Evolutionary conservation across 352 stramenopile species (phyloP).

Genomic region (Globisporangium iwayamae): DNA sequence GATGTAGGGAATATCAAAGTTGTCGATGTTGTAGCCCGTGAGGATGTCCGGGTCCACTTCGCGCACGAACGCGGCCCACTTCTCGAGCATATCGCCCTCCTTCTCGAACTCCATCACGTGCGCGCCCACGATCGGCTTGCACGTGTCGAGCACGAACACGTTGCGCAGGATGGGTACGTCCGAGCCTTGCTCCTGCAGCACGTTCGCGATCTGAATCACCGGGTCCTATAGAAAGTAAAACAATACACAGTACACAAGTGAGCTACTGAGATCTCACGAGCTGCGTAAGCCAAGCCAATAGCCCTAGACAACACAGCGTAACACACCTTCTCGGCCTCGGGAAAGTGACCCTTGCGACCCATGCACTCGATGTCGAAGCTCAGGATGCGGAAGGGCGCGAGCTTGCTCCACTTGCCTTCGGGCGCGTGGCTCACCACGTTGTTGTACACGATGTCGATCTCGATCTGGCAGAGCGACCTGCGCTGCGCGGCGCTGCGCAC

Average conservation of each 20-base stretch:
- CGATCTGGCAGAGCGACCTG: conserved; percentile 91
- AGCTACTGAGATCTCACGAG: not conserved
- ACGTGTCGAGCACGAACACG: conserved; percentile 98
- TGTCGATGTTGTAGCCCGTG: conserved; percentile 99
- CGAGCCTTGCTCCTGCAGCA: conserved; percentile 89
- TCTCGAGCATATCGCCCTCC: conserved; percentile 96
- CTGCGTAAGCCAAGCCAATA: not conserved
- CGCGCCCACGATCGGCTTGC: conserved; percentile 97
- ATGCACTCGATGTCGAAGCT: conserved; percentile 99
- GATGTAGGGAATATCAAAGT: conserved; percentile 99
- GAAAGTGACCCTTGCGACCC: conserved; percentile 95
- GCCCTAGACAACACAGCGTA: not conserved
- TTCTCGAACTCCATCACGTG: conserved; percentile 96
- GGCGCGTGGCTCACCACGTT: conserved; percentile 93
- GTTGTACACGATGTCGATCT: conserved; percentile 98
- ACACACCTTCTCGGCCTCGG: conserved; percentile 64
- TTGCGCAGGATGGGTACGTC: conserved; percentile 84
- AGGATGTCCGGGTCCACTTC: conserved; percentile 97
- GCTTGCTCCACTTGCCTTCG: conserved; percentile 94
- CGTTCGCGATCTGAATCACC: conserved; percentile 99
- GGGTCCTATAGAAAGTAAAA: conserved; percentile 84
- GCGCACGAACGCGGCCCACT: conserved; percentile 96
- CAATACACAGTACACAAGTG: not conserved
- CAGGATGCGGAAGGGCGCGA: conserved; percentile 97
- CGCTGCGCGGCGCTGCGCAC: conserved; percentile 72